A percentile compares a stretch with the other conserved stretches of the same genome.
phyloP scores from a whole-genome alignment of 1,139 yeast genomes.

The Pneumocystis sp. region DNA sequence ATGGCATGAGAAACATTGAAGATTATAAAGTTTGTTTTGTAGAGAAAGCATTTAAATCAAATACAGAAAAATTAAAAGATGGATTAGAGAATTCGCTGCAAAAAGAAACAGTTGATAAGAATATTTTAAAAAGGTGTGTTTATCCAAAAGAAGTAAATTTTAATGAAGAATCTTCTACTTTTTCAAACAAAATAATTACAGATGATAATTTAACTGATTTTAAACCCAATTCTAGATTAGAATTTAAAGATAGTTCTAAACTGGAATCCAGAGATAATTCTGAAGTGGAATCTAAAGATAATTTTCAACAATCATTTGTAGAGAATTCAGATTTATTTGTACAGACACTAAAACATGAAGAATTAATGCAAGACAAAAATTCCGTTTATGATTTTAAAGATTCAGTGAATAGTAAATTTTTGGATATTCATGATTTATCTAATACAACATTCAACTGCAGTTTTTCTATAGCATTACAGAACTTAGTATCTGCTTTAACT shows the following conservation, averaged over 20 bases:
- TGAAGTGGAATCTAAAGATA: not conserved
- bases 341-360: slow-evolving; percentile 4
- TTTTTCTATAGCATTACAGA: slow-evolving; percentile 16
- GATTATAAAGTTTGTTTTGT: not conserved
- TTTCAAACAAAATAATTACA: not conserved
- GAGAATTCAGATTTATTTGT: not conserved
- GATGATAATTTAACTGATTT: not conserved
- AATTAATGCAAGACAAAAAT: slow-evolving; percentile 2
- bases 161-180: not conserved
- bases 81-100: not conserved
- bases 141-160: not conserved
- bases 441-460: slow-evolving; percentile 5
- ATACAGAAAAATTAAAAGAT: not conserved
- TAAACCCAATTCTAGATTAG: not conserved
- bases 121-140: not conserved
- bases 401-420: not conserved
- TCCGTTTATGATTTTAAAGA: not conserved
- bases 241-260: not conserved
- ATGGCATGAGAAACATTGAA: not conserved
- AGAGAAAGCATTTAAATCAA: not conserved
- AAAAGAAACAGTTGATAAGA: not conserved
- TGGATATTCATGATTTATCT: not conserved
- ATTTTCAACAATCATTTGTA: not conserved
- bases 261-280: no score
- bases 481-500: slow-evolving; percentile 23